phyloP scores from a whole-genome alignment of 371 early-diverging fungal species.

The Entomophthora muscae region DNA sequence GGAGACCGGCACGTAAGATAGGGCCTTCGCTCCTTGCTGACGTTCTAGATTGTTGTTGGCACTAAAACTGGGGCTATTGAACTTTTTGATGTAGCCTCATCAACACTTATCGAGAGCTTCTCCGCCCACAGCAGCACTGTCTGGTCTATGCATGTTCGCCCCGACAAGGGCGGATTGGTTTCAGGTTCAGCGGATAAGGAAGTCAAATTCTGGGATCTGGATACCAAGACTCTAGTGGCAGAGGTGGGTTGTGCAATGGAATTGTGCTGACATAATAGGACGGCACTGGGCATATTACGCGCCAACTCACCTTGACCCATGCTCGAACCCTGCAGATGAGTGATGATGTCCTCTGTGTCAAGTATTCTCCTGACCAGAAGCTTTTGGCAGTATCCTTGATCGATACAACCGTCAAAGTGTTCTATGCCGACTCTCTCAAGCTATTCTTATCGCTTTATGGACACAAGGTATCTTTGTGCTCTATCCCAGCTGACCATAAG shows the following conservation, averaged over 20 bases:
- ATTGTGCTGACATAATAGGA: not conserved
- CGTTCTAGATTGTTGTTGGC: slow-evolving; percentile 57
- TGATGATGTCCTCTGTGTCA: slow-evolving; percentile 78
- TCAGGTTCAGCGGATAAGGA: slow-evolving; percentile 88
- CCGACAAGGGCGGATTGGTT: slow-evolving; percentile 72
- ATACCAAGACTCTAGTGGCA: slow-evolving; percentile 21
- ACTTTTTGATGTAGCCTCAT: slow-evolving; percentile 70
- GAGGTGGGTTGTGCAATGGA: not conserved
- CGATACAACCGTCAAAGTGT: slow-evolving; percentile 93
- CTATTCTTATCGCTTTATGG: slow-evolving; percentile 92
- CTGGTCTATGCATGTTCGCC: slow-evolving; percentile 71
- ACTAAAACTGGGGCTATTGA: slow-evolving; percentile 80
- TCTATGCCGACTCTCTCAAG: slow-evolving; percentile 86
- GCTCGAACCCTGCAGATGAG: slow-evolving; percentile 81
- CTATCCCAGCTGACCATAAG: slow-evolving; percentile 7
- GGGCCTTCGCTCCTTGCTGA: not conserved
- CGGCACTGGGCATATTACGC: slow-evolving; percentile 10
- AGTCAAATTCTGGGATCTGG: slow-evolving; percentile 94
- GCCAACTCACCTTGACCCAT: slow-evolving; percentile 59
- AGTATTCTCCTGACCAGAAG: slow-evolving; percentile 67
- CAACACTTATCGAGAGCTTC: slow-evolving; percentile 57
- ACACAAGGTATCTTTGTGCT: slow-evolving; percentile 40
- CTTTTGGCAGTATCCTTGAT: slow-evolving; percentile 78
- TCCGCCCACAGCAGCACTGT: slow-evolving; percentile 79
- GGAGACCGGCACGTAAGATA: slow-evolving; percentile 54